Evolutionary conservation across 2,329 filamentous ascomycete species (phyloP), one percentile per base, ranked within the genome.

Genomic region (Hypocrella siamensis): DNA sequence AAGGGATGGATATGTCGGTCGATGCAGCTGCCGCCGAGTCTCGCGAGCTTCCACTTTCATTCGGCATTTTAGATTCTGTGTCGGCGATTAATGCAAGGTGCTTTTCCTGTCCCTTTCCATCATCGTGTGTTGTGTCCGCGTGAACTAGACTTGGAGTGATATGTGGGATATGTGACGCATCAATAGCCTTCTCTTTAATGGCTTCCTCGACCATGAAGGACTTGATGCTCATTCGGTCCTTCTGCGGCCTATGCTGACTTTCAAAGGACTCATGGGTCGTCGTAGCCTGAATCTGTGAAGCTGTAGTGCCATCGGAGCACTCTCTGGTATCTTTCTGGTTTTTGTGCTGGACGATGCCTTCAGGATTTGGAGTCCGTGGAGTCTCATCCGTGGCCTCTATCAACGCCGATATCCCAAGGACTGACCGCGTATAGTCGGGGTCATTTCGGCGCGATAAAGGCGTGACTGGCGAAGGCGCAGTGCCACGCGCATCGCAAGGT

Each of bases 341-440:
- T 31, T 30, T 22, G 11, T 15, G 26, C 17, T 35, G 32, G 16
- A 17, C 24, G 14, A 19, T 17, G 7, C 25, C 31, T 12, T 30
- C 21, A 19, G 26, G 17, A 24, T 10, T 18, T 18, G 12, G 12
- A 4, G 9, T 24, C 12, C 26, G 31, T 22, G 22, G 11, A n/a
- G 17, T 25, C 8, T 17, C 17, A 27, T 21, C 26, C 17, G 21
- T 31, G 19, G 19, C 22, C 17, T 30, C 35, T 27, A 32, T 15
- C 19, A 35, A 30, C 26, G 32, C 30, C 19, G 27, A 19, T 16
- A 32, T 31, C 18, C 32, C 27, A 18, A 37, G 32, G n/a, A 28
- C 21, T 5, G 35, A 28, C 19, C 27, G 32, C 24, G 27, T 28
- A 9, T 30, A 16, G 24, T 34, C 27, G 18, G 26, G n/a, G 28